Evolutionary conservation across 108 stramenopile species (phyloP), one percentile per base, ranked within the genome.

Genomic region (Stephanodiscus minutulus): DNA sequence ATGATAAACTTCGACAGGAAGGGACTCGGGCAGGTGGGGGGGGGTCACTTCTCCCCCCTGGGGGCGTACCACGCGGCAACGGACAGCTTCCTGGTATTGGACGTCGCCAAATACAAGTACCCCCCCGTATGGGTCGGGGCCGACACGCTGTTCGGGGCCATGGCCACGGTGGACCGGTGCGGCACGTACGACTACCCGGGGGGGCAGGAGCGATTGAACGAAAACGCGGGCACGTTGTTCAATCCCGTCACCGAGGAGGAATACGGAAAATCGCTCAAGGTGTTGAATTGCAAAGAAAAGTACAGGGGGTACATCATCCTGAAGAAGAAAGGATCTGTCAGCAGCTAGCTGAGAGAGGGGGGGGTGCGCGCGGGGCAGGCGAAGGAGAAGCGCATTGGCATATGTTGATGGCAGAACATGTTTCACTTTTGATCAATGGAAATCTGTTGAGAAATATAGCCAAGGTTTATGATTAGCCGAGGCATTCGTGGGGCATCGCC

Each of bases 21-120:
- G 33, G 79, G 53, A 0, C 48, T 88, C 17, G 83, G 80, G 1
- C 93, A 94, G 68, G 92, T 86, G n/a, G 98, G 97, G n/a, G 83
- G 82, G 10, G 98, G 98, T 13, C 98, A 99, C 73, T 99, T 88
- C 74, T 88, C 87, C 56, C 97, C 96, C 17, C 36, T 99, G 58
- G 98, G 90, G 0, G 91, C 85, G 28, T 98, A 94, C 84, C 76
- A 88, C 70, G 44, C 53, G 25, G 69, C 55, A 9, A 73, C 75
- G 1, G 98, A 96, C 68, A 59, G 82, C n/a, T 97, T 99, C 29
- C 83, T 98, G 52, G 74, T 99, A 46, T 73, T 99, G 87, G 98
- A 99, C 79, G 88, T 95, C 31, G 98, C 98, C 43, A 96, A 97
- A 60, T 99, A 98, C 89, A 99, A 99, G 84, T 95, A 96, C 81